phyloP scores from a whole-genome alignment of 2,329 filamentous ascomycete species.

The Trichoderma atrobrunneum region DNA sequence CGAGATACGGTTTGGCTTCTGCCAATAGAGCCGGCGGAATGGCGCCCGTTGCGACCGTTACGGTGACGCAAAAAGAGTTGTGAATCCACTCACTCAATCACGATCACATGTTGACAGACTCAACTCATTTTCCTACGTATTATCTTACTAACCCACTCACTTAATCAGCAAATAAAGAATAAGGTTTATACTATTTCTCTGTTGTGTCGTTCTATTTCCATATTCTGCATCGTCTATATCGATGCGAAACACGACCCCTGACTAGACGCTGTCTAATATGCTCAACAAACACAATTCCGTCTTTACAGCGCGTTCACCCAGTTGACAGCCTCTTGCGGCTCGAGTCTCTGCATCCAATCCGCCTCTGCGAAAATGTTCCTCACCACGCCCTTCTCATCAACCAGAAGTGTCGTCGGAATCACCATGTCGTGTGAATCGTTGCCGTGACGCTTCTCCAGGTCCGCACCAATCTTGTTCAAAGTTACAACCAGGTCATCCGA shows the following conservation, averaged over 20 bases:
- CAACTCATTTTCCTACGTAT: not conserved
- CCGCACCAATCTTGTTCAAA: conserved; percentile 30
- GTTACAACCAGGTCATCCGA: conserved; percentile 29
- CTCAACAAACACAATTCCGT: not conserved
- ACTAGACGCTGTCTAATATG: not conserved
- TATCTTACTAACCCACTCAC: not conserved
- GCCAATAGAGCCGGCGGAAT: not conserved
- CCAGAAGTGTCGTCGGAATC: conserved; percentile 38
- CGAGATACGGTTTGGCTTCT: not conserved
- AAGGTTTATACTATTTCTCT: not conserved
- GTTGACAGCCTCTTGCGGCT: conserved; percentile 33
- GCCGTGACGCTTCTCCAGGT: conserved; percentile 35
- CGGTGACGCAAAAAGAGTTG: not conserved
- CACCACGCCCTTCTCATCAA: conserved; percentile 36
- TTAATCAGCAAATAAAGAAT: not conserved
- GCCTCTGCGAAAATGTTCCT: conserved; percentile 37
- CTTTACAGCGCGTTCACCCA: conserved; percentile 33
- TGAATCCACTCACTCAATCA: not conserved
- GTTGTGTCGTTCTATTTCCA: not conserved
- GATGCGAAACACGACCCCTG: not conserved
- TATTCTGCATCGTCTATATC: not conserved
- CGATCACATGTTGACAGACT: not conserved
- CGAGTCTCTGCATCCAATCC: conserved; percentile 38
- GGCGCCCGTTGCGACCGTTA: not conserved
- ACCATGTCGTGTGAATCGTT: conserved; percentile 39